Evolutionary conservation across 2,329 filamentous ascomycete genomes (phyloP).

Genomic region (Laburnicola sp.): DNA sequence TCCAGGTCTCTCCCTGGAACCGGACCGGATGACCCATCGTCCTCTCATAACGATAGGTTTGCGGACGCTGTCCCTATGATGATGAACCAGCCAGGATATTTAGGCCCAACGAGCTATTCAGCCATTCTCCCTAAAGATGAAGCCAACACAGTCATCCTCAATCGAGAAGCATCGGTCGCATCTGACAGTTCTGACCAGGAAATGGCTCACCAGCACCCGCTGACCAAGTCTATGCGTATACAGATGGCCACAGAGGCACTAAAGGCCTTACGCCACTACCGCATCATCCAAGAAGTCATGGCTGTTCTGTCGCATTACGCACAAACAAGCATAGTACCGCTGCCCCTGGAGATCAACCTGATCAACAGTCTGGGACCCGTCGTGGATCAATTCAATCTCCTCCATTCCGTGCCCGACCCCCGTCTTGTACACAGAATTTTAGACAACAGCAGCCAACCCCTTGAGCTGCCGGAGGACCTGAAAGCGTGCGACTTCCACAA

Average conservation of each 20-base stretch:
- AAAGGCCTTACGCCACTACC: constrained; percentile 32
- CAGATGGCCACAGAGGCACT: constrained; percentile 36
- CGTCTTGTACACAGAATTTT: constrained; percentile 31
- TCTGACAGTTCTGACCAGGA: constrained; percentile 34
- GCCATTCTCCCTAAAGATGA: constrained; percentile 36
- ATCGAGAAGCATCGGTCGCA: constrained; percentile 27
- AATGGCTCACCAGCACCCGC: constrained; percentile 33
- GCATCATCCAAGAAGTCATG: constrained; percentile 29
- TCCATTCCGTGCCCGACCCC: constrained; percentile 25
- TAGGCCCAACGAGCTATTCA: constrained; percentile 40
- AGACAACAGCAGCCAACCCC: constrained; percentile 32
- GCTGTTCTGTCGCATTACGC: constrained; percentile 29
- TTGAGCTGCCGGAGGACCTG: constrained; percentile 27
- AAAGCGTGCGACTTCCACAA: constrained; percentile 43
- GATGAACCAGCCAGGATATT: constrained; percentile 37
- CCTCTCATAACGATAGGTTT: constrained; percentile 26
- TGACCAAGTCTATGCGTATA: constrained; percentile 36
- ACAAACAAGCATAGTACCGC: constrained; percentile 42
- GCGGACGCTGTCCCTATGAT: constrained; percentile 39
- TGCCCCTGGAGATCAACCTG: constrained; percentile 40
- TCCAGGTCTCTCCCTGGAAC: constrained; percentile 16
- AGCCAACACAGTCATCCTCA: constrained; percentile 17
- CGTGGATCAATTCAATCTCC: constrained; percentile 37
- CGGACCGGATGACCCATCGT: constrained; percentile 17
- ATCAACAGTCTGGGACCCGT: constrained; percentile 35